phyloP scores from a whole-genome alignment of 352 stramenopile genomes.

The Phytopythium cucurbitacearum region DNA sequence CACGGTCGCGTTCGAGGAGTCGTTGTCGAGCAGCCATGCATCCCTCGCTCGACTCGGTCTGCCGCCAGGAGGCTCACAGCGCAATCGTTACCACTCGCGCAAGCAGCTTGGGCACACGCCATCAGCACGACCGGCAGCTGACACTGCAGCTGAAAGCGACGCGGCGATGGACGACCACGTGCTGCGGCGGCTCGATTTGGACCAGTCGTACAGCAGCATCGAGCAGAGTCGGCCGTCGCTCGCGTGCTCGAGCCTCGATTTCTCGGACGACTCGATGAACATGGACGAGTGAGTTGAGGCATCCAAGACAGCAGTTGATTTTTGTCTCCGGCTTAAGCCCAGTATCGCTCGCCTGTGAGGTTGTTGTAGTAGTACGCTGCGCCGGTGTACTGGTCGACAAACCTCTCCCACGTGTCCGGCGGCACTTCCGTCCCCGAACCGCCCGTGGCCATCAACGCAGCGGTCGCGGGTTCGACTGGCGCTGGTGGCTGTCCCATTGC shows the following conservation, averaged over 20 bases:
- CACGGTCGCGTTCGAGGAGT: conserved; percentile 74
- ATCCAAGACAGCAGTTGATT: conserved; percentile 5
- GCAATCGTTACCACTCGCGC: neutral
- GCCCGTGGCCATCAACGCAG: conserved; percentile 57
- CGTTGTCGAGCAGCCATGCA: conserved; percentile 33
- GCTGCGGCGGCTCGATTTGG: conserved; percentile 31
- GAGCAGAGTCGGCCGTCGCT: conserved; percentile 53
- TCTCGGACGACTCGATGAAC: conserved; percentile 78
- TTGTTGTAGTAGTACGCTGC: conserved; percentile 88
- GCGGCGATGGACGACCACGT: conserved; percentile 22
- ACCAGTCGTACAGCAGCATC: conserved; percentile 74
- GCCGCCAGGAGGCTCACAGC: neutral
- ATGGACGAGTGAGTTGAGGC: conserved; percentile 34
- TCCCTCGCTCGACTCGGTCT: conserved; percentile 25
- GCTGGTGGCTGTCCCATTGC: conserved; percentile 1
- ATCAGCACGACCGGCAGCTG: conserved; percentile 1
- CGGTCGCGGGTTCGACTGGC: conserved; percentile 2
- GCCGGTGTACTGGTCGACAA: conserved; percentile 84
- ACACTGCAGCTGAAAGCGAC: conserved; percentile 3
- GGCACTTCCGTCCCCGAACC: conserved; percentile 18
- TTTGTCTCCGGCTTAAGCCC: conserved; percentile 34
- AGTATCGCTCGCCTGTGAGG: conserved; percentile 83
- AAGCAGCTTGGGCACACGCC: neutral
- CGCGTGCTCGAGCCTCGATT: conserved; percentile 58
- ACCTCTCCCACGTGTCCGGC: conserved; percentile 78